Base-by-base conservation (phyloP, 208 protist species). In the Trypanosoma grayi region DNA sequence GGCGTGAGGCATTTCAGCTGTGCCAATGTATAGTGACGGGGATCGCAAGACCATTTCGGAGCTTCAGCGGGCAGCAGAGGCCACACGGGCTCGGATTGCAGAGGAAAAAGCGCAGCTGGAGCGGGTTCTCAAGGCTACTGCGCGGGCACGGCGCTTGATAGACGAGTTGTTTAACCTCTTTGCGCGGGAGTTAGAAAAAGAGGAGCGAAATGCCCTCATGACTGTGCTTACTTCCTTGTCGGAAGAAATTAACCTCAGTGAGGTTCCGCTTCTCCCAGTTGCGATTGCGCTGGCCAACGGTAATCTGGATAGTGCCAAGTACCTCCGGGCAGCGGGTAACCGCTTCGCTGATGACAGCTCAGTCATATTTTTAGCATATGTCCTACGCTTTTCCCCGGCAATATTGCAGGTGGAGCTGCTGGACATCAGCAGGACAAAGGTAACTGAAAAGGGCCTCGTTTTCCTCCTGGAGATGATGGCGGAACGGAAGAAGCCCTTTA, bases 1-100 rank as follows among this genome's bases (percentile, higher is more conserved):
- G 25, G 4, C 6, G 27, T 10, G 37, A 28, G 40, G 31, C 9
- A 5, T n/a, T n/a, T n/a, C n/a, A n/a, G n/a, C n/a, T n/a, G n/a
- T n/a, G n/a, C 24, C 11, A 46, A 94, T 94, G 88, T 94, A 94
- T 61, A 88, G 85, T 51, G 85, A 94, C 73, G 88, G 88, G 14
- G 70, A 88, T 24, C 72, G 83, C 0, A 88, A 94, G 70, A 94
- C 88, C 9, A 70, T 94, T 40, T 92, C 85, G 46, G 84, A 92
- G 75, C 71, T 92, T 44, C 81, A 87, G 57, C 79, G 88, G 4
- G 81, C 84, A 62, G 84, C 85, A 1, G 75, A 85, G 60, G 71
- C 75, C 37, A 85, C 66, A 45, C 76, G 78, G 25, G 79, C 60
- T 25, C 66, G 75, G 24, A 90, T 92, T 39, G 69, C 76, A 8